These are phyloP conservation scores for Lolium perenne DNA, from an alignment of 176 grass and related monocot genomes.

Conservation along the genomic window DNA sequence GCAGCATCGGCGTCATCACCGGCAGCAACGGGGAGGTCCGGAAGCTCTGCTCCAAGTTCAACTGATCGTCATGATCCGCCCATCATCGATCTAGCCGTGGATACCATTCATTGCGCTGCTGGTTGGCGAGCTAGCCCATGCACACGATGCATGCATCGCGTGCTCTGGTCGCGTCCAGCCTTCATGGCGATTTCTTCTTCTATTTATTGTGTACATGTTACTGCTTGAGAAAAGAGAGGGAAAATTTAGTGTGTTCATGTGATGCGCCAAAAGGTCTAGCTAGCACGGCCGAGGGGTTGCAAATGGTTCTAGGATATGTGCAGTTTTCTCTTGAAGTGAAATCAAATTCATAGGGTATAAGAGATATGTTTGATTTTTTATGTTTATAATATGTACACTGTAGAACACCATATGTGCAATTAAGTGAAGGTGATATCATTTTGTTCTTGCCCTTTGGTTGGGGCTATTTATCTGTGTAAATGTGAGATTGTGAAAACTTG, in stretches of 20 bases:
- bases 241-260: not conserved
- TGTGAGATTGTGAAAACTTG: no score
- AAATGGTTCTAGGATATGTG: not conserved
- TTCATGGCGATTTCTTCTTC: conserved; percentile 23
- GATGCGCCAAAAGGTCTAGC: not conserved
- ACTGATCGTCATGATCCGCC: conserved; percentile 36
- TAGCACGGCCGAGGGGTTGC: not conserved
- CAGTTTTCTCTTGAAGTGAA: conserved; percentile 22
- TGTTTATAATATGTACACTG: conserved; percentile 7
- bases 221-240: not conserved
- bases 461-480: not conserved
- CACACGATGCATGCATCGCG: conserved; percentile 11
- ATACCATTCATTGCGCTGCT: conserved; percentile 33
- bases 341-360: conserved; percentile 23
- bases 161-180: conserved; percentile 16
- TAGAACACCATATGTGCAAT: conserved; percentile 18
- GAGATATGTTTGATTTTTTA: not conserved
- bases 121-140: not conserved
- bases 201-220: conserved; percentile 43
- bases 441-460: not conserved
- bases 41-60: conserved; percentile 84
- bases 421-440: conserved; percentile 21
- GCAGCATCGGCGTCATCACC: conserved; percentile 64
- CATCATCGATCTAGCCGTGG: not conserved
- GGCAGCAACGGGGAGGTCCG: conserved; percentile 61